Conservation (phyloP, 768 basidiomycete genomes). For the Lentinula edodes region DNA sequence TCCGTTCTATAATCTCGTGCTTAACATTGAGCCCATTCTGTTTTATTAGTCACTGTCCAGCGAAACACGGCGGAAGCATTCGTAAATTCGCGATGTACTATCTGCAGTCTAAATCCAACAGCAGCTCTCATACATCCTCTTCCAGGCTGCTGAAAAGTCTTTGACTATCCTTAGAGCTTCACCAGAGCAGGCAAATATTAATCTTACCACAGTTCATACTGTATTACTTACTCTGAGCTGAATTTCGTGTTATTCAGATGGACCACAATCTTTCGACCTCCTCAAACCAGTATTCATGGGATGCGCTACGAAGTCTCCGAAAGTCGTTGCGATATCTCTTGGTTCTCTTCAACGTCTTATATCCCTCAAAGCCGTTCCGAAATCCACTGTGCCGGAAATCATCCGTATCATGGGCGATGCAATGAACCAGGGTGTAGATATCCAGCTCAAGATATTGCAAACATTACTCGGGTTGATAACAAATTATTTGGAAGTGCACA, state of each 20-base stretch:
- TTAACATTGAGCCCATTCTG: conserved; percentile 9
- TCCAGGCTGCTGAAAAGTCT: conserved; percentile 82
- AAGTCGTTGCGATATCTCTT: conserved; percentile 89
- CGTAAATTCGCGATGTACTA: conserved; percentile 87
- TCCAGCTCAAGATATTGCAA: conserved; percentile 90
- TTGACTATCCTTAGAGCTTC: conserved; percentile 75
- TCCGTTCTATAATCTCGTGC: conserved; percentile 15
- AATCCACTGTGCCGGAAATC: conserved; percentile 72
- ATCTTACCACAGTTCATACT: conserved; percentile 49
- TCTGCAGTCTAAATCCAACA: neutral
- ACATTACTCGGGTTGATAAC: conserved; percentile 89
- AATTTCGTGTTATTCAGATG: conserved; percentile 38
- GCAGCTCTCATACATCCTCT: neutral
- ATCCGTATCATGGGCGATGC: conserved; percentile 83
- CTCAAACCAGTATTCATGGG: conserved; percentile 90
- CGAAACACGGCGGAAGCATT: conserved; percentile 84
- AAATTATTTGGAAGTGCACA: conserved; percentile 75
- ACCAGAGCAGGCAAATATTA: conserved; percentile 69
- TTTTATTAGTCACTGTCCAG: conserved; percentile 67
- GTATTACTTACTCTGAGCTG: neutral
- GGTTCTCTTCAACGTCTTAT: conserved; percentile 90
- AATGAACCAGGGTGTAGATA: conserved; percentile 92
- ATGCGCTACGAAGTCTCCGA: conserved; percentile 87
- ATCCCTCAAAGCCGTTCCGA: conserved; percentile 77
- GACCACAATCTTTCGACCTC: conserved; percentile 74